A percentile compares a stretch with the other conserved stretches of the same genome.
phyloP scores from a whole-genome alignment of 2,329 filamentous ascomycete species.

The Tolypocladium tropicale region DNA sequence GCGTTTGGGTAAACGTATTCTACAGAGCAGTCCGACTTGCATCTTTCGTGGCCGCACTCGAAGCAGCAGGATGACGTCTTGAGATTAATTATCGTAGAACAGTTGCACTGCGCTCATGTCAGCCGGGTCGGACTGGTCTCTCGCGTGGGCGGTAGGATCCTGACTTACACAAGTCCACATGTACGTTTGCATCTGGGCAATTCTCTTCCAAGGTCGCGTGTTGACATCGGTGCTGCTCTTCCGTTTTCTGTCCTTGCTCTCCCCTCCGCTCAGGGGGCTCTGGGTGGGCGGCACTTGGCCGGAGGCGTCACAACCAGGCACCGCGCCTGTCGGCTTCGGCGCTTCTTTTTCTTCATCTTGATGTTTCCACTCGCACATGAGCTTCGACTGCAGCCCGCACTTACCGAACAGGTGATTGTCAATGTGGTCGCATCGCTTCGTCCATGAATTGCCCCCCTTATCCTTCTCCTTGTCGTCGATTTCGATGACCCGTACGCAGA shows the following conservation, averaged over 20 bases:
- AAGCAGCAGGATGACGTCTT: slow-evolving; percentile 5
- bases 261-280: neutral
- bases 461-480: slow-evolving; percentile 29
- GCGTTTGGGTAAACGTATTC: slow-evolving; percentile 1
- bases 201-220: slow-evolving; percentile 4
- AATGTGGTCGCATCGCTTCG: slow-evolving; percentile 58
- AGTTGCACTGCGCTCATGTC: slow-evolving; percentile 9
- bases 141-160: neutral
- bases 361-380: slow-evolving; percentile 47
- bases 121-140: neutral
- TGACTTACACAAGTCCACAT: slow-evolving; percentile 22
- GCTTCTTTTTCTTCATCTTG: slow-evolving; percentile 14
- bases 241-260: slow-evolving; percentile 3
- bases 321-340: neutral
- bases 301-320: slow-evolving; percentile 4
- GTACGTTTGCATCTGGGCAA: slow-evolving; percentile 6
- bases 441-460: slow-evolving; percentile 38
- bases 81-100: slow-evolving; percentile 4
- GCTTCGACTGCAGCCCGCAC: slow-evolving; percentile 20
- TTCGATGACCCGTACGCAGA: slow-evolving; percentile 53
- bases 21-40: neutral
- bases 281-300: slow-evolving; percentile 1
- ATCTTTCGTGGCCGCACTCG: slow-evolving; percentile 4
- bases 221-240: slow-evolving; percentile 1
- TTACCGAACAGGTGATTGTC: slow-evolving; percentile 58